Base-by-base conservation (phyloP, 768 basidiomycete genomes). In the Tylopilus subfusipes region DNA sequence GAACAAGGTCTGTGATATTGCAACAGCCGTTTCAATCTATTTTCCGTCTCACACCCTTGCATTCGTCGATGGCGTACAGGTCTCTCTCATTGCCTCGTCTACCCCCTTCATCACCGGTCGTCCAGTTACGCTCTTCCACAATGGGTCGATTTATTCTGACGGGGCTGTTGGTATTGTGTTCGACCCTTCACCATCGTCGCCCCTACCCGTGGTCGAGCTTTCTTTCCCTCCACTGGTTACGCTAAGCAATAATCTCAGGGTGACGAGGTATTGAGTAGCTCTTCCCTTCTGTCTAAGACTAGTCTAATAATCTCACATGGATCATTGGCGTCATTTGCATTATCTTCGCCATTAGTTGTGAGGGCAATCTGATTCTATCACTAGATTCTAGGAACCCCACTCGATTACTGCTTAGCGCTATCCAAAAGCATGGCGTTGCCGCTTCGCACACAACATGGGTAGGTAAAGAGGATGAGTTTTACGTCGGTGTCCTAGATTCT, bases 101-200 rank as follows among this genome's bases (percentile, higher is more conserved):
- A 92, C 90, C 2, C 88, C 89, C 1, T 92, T 92, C 65, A 71
- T 89, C 6, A 91, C 88, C 2, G 90, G 89, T 14, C 73, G 85
- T 19, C 83, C 85, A 1, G 80, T 85, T 27, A 91, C 90, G 0
- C 72, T 92, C 11, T 83, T 90, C 55, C 69, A 77, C 54, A 79
- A 86, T 47, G 72, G 75, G 34, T 64, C 75, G 2, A 76, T 89
- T 24, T 68, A 78, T 52, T 82, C 80, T 0, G 74, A 78, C 8
- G 90, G 90, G 8, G 88, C 88, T 4, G 80, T 91, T 12, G 90
- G 89, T 0, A 53, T 93, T 7, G 86, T 81, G 0, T 57, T 85
- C 25, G 52, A 56, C 43, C 50, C 61, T 42, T 65, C 52, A 7
- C 12, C 47, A 12, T 39, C 31, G 44, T 49, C 56, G 46, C 49